A percentile compares a stretch with the other conserved stretches of the same genome.
phyloP scores from a whole-genome alignment of 441 rosid genomes.

The Breynia disticha region DNA sequence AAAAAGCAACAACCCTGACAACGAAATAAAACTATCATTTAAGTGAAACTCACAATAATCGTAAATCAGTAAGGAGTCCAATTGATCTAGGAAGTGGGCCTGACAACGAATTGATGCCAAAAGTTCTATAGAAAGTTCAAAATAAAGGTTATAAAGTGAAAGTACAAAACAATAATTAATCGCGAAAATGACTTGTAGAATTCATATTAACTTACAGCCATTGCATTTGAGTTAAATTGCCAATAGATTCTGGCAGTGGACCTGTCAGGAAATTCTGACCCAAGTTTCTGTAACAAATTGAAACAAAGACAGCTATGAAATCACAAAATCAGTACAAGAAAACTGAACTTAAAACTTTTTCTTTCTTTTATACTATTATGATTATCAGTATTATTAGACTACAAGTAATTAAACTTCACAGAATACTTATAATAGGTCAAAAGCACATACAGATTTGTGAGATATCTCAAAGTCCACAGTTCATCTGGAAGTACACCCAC shows the following conservation, averaged over 20 bases:
- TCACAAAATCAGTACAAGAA: no score
- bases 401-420: no score
- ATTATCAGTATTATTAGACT: no score
- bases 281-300: constrained; percentile 30
- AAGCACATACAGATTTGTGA: constrained; percentile 43
- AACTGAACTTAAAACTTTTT: no score
- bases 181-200: no score
- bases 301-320: no score
- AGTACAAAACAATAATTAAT: no score
- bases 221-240: constrained; percentile 39
- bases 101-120: constrained; percentile 34
- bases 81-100: constrained; percentile 50
- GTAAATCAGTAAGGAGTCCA: constrained; percentile 40
- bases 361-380: no score
- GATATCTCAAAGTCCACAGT: constrained; percentile 25
- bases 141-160: no score
- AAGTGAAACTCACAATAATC: constrained; percentile 32
- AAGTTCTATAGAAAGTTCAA: constrained; percentile 15
- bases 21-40: constrained; percentile 16
- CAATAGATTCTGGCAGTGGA: constrained; percentile 31
- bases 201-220: constrained; percentile 25
- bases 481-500: neutral
- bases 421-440: neutral
- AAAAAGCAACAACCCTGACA: constrained; percentile 23
- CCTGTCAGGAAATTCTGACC: constrained; percentile 45